phyloP scores from a whole-genome alignment of 805 yeast species.

The Danielia oregonensis region DNA sequence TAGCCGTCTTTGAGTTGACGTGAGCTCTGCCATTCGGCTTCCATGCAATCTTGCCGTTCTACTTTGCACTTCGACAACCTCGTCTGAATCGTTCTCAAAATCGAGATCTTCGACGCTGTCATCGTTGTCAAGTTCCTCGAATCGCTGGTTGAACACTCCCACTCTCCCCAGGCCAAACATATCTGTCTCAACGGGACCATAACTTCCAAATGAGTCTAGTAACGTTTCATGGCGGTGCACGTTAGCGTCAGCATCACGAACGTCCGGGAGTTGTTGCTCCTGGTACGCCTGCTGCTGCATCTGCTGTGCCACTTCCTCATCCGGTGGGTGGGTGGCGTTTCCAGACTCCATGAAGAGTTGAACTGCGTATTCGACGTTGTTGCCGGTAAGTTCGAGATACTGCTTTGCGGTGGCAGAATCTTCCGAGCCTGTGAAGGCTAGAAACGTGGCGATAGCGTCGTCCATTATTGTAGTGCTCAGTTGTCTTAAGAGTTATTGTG shows the following conservation, averaged over 20 bases:
- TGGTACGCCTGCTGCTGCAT: constrained; percentile 62
- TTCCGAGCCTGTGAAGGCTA: constrained; percentile 76
- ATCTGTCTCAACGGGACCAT: constrained; percentile 25
- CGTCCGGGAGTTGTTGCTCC: no score
- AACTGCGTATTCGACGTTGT: constrained; percentile 79
- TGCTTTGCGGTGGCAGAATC: constrained; percentile 68
- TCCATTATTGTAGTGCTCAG: constrained; percentile 25
- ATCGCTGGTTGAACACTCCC: constrained; percentile 59
- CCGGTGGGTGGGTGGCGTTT: constrained; percentile 22
- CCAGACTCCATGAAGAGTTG: constrained; percentile 67
- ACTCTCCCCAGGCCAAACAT: constrained; percentile 48
- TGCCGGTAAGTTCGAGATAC: constrained; percentile 74
- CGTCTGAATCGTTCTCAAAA: constrained; percentile 29
- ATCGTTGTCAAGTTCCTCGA: constrained; percentile 32
- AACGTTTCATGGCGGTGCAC: constrained; percentile 75
- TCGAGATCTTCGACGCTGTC: constrained; percentile 26
- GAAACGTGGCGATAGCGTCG: constrained; percentile 63
- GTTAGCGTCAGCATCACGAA: constrained; percentile 65
- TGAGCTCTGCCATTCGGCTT: constrained; percentile 29
- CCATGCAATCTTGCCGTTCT: constrained; percentile 9
- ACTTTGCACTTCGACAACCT: constrained; percentile 23
- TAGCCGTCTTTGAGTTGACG: constrained; percentile 59
- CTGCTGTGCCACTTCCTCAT: constrained; percentile 56
- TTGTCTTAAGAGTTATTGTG: no score
- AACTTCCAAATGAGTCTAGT: constrained; percentile 40